Evolutionary conservation across 1,284 basidiomycete genomes (phyloP).

Genomic region (Rugosomyces carneus): DNA sequence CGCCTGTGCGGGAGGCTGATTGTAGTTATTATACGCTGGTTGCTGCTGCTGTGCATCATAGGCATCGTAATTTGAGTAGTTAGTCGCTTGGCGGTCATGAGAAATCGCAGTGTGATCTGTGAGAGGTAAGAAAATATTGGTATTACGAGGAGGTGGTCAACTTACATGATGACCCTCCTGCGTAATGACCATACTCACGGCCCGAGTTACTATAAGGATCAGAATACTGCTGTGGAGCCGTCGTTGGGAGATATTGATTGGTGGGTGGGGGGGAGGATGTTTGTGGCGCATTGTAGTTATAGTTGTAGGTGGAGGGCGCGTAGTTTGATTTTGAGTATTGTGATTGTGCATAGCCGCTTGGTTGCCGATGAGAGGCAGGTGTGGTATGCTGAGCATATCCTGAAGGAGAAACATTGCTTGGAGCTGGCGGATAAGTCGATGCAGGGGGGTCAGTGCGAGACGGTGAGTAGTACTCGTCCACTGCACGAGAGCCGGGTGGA

Average conservation of each 20-base stretch:
- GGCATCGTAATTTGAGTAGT: slow-evolving; percentile 45
- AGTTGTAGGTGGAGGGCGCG: slow-evolving; percentile 36
- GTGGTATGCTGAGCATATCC: slow-evolving; percentile 26
- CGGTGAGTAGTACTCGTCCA: slow-evolving; percentile 64
- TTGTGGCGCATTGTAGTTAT: slow-evolving; percentile 23
- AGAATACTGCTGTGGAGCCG: slow-evolving; percentile 21
- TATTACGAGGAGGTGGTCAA: slow-evolving; percentile 4
- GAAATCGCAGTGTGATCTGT: slow-evolving; percentile 48
- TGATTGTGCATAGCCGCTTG: slow-evolving; percentile 31
- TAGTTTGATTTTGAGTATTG: slow-evolving; percentile 35
- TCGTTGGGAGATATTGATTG: slow-evolving; percentile 18
- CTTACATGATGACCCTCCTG: slow-evolving; percentile 55
- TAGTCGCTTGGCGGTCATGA: slow-evolving; percentile 43
- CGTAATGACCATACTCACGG: slow-evolving; percentile 47
- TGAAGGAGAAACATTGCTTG: slow-evolving; percentile 17
- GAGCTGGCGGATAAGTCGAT: slow-evolving; percentile 36
- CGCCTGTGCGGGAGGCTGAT: slow-evolving; percentile 19
- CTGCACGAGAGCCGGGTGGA: slow-evolving; percentile 55
- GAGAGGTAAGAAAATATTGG: slow-evolving; percentile 7
- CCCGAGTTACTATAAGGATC: slow-evolving; percentile 27
- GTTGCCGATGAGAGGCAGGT: slow-evolving; percentile 31
- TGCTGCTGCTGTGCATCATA: slow-evolving; percentile 34
- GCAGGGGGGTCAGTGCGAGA: slow-evolving; percentile 21
- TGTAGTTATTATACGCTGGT: slow-evolving; percentile 22
- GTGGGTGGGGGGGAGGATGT: slow-evolving; percentile 19